phyloP scores from a whole-genome alignment of 1,284 basidiomycete genomes.

The Cryptococcus jaspeensis region DNA sequence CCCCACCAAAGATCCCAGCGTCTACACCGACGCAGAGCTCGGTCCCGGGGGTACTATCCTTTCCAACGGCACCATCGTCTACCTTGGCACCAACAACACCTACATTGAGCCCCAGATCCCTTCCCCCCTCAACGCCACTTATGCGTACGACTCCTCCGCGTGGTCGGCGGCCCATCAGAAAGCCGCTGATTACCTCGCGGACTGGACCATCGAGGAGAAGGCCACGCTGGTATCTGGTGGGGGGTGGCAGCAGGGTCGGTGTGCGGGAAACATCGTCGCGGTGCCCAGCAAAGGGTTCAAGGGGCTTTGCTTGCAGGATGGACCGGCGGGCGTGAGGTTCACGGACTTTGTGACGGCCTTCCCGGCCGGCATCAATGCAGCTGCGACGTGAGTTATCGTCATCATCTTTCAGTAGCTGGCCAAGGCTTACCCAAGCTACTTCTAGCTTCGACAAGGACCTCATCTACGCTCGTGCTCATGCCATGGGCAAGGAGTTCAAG shows the following conservation, averaged over 20 bases:
- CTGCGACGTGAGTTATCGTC: slow-evolving; percentile 58
- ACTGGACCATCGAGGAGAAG: slow-evolving; percentile 54
- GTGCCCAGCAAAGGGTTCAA: slow-evolving; percentile 63
- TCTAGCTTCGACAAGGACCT: slow-evolving; percentile 11
- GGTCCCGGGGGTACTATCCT: too few relatives aligned
- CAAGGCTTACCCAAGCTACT: too few relatives aligned
- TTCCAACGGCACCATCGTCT: too few relatives aligned
- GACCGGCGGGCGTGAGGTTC: slow-evolving; percentile 61
- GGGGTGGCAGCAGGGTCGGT: slow-evolving; percentile 54
- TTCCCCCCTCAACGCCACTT: slow-evolving; percentile 7
- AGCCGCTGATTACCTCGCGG: slow-evolving; percentile 45
- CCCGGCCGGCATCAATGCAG: slow-evolving; percentile 73
- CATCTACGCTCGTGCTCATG: slow-evolving; percentile 10
- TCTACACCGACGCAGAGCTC: too few relatives aligned
- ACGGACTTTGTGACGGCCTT: slow-evolving; percentile 65
- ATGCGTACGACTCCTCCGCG: slow-evolving; percentile 7
- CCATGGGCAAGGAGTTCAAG: slow-evolving; percentile 14
- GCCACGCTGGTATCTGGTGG: slow-evolving; percentile 53
- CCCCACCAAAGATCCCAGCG: too few relatives aligned
- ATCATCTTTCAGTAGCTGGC: background rate
- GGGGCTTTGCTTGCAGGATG: slow-evolving; percentile 64
- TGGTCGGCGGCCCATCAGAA: slow-evolving; percentile 38
- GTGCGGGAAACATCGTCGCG: slow-evolving; percentile 66
- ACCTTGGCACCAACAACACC: background rate
- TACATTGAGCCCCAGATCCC: slow-evolving; percentile 10